A percentile compares a stretch with the other conserved stretches of the same genome.
Conservation (phyloP, 139 green algal species). For the Coccomyxa sp. region DNA sequence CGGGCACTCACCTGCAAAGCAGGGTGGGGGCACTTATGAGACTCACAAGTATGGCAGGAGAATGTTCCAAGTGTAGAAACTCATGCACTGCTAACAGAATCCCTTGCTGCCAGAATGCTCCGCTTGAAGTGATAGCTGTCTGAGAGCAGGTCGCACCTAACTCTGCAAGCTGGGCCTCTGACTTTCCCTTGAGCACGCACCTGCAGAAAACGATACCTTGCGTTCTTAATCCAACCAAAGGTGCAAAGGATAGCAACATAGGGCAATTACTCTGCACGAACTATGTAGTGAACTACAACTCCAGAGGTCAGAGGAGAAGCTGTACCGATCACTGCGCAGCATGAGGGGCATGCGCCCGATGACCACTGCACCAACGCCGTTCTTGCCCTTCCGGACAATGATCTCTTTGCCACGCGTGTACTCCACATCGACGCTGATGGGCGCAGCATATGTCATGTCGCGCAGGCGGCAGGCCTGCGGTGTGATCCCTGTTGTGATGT, state of each 20-base stretch:
- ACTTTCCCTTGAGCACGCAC: conserved; percentile 71
- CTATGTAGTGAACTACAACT: background rate
- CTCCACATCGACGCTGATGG: conserved; percentile 96
- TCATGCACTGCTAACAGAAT: no score
- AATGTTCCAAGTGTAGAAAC: no score
- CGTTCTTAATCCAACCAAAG: no score
- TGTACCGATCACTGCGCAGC: conserved; percentile 85
- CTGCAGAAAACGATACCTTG: background rate
- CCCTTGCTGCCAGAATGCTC: no score
- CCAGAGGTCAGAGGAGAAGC: background rate
- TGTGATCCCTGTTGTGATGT: conserved; percentile 78
- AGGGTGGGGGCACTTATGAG: background rate
- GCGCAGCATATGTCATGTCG: conserved; percentile 95
- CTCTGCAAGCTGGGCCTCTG: conserved; percentile 79
- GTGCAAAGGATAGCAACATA: no score
- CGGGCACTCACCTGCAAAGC: conserved; percentile 77
- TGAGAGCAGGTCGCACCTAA: conserved; percentile 35
- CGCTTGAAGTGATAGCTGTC: no score
- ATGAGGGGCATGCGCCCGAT: conserved; percentile 98
- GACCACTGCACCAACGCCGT: conserved; percentile 68
- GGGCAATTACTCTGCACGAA: background rate
- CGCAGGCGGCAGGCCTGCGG: conserved; percentile 95
- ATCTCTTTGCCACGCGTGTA: conserved; percentile 93
- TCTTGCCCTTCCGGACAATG: conserved; percentile 75
- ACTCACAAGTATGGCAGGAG: no score